Percentiles rank a stretch among this genome's conserved stretches.
Evolutionary conservation across 164 flowering plant genomes (phyloP).

Genomic region (Piper longum): DNA sequence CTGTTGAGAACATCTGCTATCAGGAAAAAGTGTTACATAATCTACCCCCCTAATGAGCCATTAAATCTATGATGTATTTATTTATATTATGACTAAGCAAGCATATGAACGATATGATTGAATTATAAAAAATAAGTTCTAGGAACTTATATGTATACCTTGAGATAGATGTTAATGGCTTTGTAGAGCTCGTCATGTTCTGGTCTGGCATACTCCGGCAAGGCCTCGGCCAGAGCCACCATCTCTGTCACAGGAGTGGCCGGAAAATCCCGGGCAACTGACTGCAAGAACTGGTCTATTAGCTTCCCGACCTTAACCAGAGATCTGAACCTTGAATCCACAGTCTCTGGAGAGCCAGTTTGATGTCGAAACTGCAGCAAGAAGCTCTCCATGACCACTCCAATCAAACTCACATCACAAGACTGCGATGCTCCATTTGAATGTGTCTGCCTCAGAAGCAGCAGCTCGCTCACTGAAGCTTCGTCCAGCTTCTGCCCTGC

Average conservation of each 20-base stretch:
- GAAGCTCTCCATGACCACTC: conserved; percentile 40
- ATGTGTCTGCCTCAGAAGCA: conserved; percentile 21
- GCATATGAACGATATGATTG: not conserved
- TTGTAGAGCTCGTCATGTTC: conserved; percentile 72
- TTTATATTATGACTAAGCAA: not conserved
- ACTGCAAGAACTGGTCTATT: conserved; percentile 63
- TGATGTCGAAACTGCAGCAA: conserved; percentile 29
- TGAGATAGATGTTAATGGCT: conserved; percentile 68
- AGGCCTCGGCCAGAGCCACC: conserved; percentile 39
- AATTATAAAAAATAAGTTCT: too few relatives aligned
- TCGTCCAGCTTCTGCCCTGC: conserved; percentile 53
- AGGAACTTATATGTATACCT: conserved; percentile 25
- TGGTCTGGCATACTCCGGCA: conserved; percentile 54
- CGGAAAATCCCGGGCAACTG: conserved; percentile 34
- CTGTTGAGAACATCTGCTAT: too few relatives aligned
- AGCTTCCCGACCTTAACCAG: conserved; percentile 50
- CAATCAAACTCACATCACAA: conserved; percentile 48
- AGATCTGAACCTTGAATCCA: conserved; percentile 14
- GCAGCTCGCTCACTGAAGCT: conserved; percentile 46
- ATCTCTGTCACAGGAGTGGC: conserved; percentile 46
- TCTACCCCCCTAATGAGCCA: too few relatives aligned
- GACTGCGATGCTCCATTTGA: conserved; percentile 16
- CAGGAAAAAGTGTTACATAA: too few relatives aligned
- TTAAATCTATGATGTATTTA: not conserved
- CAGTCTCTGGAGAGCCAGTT: conserved; percentile 9